Evolutionary conservation across 371 early-diverging fungal species (phyloP), one percentile per base, ranked within the genome.

Genomic region (Choanephora cucurbitarum): DNA sequence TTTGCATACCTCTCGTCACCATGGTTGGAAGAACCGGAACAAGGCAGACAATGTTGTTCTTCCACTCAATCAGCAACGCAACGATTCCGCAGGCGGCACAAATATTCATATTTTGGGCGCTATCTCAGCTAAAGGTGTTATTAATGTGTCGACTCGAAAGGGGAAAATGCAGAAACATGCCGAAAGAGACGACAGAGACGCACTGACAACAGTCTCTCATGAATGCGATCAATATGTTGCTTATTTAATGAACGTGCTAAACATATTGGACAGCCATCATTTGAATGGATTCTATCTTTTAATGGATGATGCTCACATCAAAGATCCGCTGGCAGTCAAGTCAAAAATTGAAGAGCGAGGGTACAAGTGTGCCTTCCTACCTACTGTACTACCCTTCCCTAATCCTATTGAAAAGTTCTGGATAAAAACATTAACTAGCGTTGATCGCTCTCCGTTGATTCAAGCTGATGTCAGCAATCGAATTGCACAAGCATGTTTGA

Each of bases 351-450:
- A 48, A 24, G n/a, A 19, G 9, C 3, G 57, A 41, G 51, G 50
- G 10, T 57, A 57, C 18, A 44, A 32, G 22, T 44, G 33, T 17
- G 15, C 39, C 5, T 49, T 14, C 31, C 17, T 57, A 33, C 50
- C 57, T 28, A 21, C 44, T 18, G 40, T 49, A 17, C 50, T 49
- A 5, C 50, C 44, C 15, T 57, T 49, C 39, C 33, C 49, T 17
- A 57, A 57, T 44, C 57, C 57, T 33, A 44, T 57, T 19, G 57
- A 57, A 24, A 52, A 58, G 41, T 52, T 58, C 52, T 58, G 52
- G 52, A 23, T 46, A 23, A 46, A 51, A 39, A n/a, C 39, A 46
- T 47, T 44, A 37, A 17, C 5, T 28, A n/a, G 52, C 3, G 22
- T 37, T 6, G 22, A 49, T 34, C 32, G 37, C 18, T 11, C 19